Percentiles rank a stretch among this genome's conserved stretches.
phyloP scores from a whole-genome alignment of 768 basidiomycete genomes.

The Xerocomellus chrysenteron region DNA sequence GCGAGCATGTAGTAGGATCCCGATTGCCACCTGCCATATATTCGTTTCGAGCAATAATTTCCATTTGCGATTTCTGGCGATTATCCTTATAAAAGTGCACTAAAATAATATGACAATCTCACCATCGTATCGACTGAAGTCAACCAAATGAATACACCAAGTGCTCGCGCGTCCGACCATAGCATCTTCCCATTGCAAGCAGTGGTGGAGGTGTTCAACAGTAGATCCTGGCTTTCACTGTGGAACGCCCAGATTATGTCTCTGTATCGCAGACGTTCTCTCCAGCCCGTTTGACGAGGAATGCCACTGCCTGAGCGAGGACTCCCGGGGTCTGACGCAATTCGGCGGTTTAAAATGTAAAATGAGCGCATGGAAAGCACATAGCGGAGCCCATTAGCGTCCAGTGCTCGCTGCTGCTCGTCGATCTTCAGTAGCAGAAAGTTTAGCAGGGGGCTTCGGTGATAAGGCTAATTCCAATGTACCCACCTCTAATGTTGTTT shows the following conservation, averaged over 20 bases:
- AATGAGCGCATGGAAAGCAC: constrained; percentile 91
- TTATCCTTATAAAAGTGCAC: not conserved
- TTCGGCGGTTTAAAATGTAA: constrained; percentile 75
- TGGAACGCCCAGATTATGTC: constrained; percentile 98
- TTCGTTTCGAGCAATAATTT: constrained; percentile 86
- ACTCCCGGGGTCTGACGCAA: constrained; percentile 46
- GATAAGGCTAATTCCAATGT: not conserved
- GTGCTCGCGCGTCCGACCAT: constrained; percentile 84
- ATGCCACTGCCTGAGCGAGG: constrained; percentile 43
- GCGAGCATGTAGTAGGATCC: constrained; percentile 85
- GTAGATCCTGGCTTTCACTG: constrained; percentile 87
- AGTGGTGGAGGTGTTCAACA: constrained; percentile 65
- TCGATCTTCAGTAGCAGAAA: constrained; percentile 59
- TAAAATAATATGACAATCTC: constrained; percentile 25
- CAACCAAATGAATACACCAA: constrained; percentile 90
- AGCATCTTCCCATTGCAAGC: constrained; percentile 84
- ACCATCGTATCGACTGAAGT: constrained; percentile 78
- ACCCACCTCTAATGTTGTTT: constrained; percentile 80
- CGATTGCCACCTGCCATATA: constrained; percentile 86
- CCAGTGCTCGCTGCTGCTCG: constrained; percentile 85
- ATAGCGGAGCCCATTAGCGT: constrained; percentile 90
- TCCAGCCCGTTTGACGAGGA: constrained; percentile 51
- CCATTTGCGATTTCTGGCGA: constrained; percentile 75
- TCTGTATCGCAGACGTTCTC: constrained; percentile 83
- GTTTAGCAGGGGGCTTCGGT: not conserved